A percentile compares a stretch with the other conserved stretches of the same genome.
Conservation (phyloP, 768 basidiomycete species). For the Suillus placidus region DNA sequence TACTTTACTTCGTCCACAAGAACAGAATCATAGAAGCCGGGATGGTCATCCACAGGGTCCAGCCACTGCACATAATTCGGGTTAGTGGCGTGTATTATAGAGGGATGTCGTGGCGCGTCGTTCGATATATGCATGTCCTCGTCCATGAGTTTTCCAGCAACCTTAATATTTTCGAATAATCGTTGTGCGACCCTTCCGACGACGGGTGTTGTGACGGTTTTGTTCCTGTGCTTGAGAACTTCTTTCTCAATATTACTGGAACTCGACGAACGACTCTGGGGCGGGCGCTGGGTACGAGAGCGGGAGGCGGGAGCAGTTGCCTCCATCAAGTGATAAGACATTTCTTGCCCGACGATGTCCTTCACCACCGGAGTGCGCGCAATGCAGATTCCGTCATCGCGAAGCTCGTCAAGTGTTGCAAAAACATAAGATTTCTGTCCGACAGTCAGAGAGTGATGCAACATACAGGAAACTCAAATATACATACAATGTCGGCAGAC, state of each 20-base stretch:
- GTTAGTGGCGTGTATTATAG: conserved; percentile 32
- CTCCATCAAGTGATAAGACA: conserved; percentile 27
- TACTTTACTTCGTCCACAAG: conserved; percentile 61
- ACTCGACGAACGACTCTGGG: conserved; percentile 16
- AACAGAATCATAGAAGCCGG: conserved; percentile 46
- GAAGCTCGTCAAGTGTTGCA: conserved; percentile 42
- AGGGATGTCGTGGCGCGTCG: conserved; percentile 8
- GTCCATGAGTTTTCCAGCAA: conserved; percentile 35
- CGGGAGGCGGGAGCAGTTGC: conserved; percentile 16
- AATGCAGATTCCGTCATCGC: conserved; percentile 34
- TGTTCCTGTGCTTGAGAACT: conserved; percentile 40
- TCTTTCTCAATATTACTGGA: conserved; percentile 28
- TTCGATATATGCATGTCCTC: conserved; percentile 31
- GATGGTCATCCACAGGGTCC: conserved; percentile 21
- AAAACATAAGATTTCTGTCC: conserved; percentile 49
- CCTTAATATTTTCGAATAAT: conserved; percentile 49
- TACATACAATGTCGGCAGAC: conserved; percentile 49
- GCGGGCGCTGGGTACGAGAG: conserved; percentile 18
- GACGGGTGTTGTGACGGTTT: conserved; percentile 47
- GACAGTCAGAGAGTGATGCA: conserved; percentile 3
- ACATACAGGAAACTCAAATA: conserved; percentile 1
- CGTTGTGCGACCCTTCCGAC: conserved; percentile 49
- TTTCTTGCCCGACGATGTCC: conserved; percentile 31
- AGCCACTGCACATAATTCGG: conserved; percentile 41
- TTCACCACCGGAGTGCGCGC: conserved; percentile 46